phyloP scores from a whole-genome alignment of 768 basidiomycete species.

The Plicaturopsis crispa region DNA sequence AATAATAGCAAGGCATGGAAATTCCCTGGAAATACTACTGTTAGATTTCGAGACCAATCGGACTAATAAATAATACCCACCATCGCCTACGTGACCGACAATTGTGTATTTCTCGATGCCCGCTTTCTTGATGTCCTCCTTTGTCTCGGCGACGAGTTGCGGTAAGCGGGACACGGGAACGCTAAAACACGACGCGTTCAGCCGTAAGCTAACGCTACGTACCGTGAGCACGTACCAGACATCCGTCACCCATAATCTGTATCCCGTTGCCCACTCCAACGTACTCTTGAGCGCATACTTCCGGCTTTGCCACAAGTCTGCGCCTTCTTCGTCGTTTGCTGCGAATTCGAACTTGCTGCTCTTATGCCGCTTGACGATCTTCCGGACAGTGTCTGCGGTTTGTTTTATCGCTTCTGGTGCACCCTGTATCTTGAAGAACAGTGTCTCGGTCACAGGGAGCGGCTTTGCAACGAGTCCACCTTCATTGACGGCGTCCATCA shows the following conservation, averaged over 20 bases:
- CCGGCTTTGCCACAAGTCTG: slow-evolving; percentile 75
- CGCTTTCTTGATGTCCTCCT: slow-evolving; percentile 59
- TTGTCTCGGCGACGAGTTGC: slow-evolving; percentile 68
- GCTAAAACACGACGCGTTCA: slow-evolving; percentile 20
- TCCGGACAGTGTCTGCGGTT: slow-evolving; percentile 49
- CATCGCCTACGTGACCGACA: slow-evolving; percentile 78
- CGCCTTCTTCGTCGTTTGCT: slow-evolving; percentile 65
- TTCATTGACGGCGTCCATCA: slow-evolving; percentile 73
- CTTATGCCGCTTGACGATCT: slow-evolving; percentile 60
- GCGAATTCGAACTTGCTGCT: slow-evolving; percentile 69
- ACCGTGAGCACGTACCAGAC: slow-evolving; percentile 54
- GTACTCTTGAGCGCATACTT: slow-evolving; percentile 78
- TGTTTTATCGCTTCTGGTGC: slow-evolving; percentile 49
- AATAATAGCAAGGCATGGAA: slow-evolving; percentile 48
- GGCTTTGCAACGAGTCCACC: slow-evolving; percentile 52
- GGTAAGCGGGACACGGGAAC: slow-evolving; percentile 68
- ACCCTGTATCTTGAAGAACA: slow-evolving; percentile 93
- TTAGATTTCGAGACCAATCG: neutral
- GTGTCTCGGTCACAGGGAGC: slow-evolving; percentile 67
- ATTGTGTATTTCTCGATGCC: slow-evolving; percentile 59
- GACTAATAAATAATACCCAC: slow-evolving; percentile 15
- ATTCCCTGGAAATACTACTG: slow-evolving; percentile 26
- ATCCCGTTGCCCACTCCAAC: slow-evolving; percentile 53
- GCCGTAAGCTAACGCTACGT: neutral
- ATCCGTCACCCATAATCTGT: slow-evolving; percentile 79